Evolutionary conservation across 148 eudicot genomes (phyloP).

Genomic region (Amaranthus palmeri): DNA sequence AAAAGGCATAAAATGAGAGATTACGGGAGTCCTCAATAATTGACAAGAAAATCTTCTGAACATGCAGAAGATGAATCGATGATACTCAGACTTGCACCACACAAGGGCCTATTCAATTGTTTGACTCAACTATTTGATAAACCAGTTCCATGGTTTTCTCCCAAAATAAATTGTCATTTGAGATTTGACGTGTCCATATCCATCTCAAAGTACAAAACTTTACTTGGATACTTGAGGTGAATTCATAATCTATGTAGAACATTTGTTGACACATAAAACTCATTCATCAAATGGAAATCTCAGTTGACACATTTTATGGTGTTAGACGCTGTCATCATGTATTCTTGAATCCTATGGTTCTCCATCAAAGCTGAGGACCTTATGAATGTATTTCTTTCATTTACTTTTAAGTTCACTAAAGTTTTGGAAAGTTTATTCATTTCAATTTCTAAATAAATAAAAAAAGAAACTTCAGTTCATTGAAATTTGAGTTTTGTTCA

Average conservation of each 20-base stretch:
- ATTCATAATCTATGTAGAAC: no score
- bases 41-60: background rate
- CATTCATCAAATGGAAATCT: background rate
- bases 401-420: background rate
- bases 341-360: background rate
- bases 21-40: background rate
- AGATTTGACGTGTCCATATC: no score
- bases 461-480: background rate
- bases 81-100: no score
- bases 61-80: background rate
- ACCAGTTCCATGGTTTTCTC: no score
- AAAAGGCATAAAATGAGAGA: conserved; percentile 15
- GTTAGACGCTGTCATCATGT: background rate
- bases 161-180: no score
- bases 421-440: background rate
- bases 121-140: no score
- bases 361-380: background rate
- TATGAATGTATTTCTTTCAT: background rate
- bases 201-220: no score
- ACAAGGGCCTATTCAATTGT: no score
- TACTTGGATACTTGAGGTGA: no score
- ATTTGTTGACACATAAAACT: background rate
- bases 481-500: background rate
- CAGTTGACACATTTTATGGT: background rate
- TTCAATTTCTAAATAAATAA: background rate